Evolutionary conservation across 2,329 filamentous ascomycete species (phyloP).

Genomic region (Microdochium nivale): DNA sequence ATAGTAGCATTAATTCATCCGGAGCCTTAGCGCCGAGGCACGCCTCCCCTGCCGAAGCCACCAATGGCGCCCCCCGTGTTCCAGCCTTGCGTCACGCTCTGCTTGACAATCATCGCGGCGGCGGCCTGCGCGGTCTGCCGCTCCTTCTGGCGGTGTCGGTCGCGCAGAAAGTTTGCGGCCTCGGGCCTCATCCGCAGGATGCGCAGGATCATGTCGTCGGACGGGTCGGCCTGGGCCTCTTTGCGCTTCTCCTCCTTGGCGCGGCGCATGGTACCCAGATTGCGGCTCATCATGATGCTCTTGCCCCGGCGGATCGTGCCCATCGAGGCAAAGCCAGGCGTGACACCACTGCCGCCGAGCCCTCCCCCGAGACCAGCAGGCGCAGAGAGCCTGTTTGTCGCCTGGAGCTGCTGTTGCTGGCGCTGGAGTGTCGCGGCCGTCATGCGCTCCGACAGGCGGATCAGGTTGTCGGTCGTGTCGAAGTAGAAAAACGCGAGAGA

Average conservation of each 20-base stretch:
- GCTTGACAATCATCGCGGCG: constrained; percentile 87
- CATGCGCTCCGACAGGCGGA: constrained; percentile 95
- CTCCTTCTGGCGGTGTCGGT: constrained; percentile 89
- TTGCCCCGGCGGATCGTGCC: constrained; percentile 58
- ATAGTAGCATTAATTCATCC: constrained; percentile 1
- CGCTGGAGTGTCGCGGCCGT: constrained; percentile 75
- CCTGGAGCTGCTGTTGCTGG: constrained; percentile 58
- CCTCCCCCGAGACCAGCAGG: constrained; percentile 42
- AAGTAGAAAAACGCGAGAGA: constrained; percentile 99
- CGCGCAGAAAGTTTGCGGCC: constrained; percentile 77
- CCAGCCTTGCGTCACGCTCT: constrained; percentile 64
- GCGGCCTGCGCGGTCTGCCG: constrained; percentile 82
- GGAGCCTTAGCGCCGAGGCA: constrained; percentile 37
- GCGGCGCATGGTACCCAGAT: constrained; percentile 91
- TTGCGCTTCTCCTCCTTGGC: constrained; percentile 94
- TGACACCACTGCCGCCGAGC: constrained; percentile 38
- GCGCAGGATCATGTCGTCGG: constrained; percentile 93
- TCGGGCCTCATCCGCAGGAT: constrained; percentile 94
- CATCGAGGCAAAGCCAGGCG: constrained; percentile 53
- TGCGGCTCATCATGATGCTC: constrained; percentile 89
- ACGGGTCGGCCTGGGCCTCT: constrained; percentile 92
- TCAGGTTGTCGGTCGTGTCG: constrained; percentile 80
- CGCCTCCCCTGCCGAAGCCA: constrained; percentile 26
- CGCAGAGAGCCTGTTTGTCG: constrained; percentile 59
- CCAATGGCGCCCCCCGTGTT: constrained; percentile 28